Evolutionary conservation across 257 asterid species (phyloP), one percentile per base, ranked within the genome.

Genomic region (Jacaranda copaia): DNA sequence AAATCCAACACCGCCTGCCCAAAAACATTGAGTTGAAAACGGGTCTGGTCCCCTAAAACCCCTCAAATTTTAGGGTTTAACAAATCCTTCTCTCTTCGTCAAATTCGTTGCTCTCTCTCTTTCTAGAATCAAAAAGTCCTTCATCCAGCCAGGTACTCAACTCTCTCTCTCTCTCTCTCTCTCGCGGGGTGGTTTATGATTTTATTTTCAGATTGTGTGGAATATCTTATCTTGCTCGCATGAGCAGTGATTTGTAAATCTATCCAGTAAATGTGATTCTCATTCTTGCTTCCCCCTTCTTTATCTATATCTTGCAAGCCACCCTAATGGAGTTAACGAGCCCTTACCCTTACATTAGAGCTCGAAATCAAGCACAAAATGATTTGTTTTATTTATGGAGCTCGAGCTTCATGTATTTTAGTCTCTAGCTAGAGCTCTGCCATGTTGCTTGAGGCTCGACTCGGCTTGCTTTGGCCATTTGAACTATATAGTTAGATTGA

Each of bases 131-230:
- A 25, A 25, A 42, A 42, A 46, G 48, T 49, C 73, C 12, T 25
- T 5, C 8, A 48, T 13, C 73, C 46, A 68, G 73, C 73, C 46
- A 68, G 73, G 73, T 49, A 68, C 9, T n/a, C 9, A 53, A 53
- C 3, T 20, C 76, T 36, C 18, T 39, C 19, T 71, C 76, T 71
- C 52, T 70, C 65, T 39, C 75, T 70, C 36, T 51, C 8, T 52
- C 19, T 15, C 56, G 12, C 13, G 11, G 25, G 40, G 16, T 38
- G 62, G 8, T 52, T 57, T 55, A 10, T 70, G 52, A 36, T 55
- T 16, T 40, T 25, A 18, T 8, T 72, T 68, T 32, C 45, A 7
- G 20, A 25, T 49, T 19, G 3, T 45, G 25, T 48, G 4, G 42
- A 10, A 19, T 19, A 25, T 68, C 73, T 46, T 19, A 25, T 68